phyloP scores from a whole-genome alignment of 2,329 filamentous ascomycete species.

The Paracoccidioides brasiliensis region DNA sequence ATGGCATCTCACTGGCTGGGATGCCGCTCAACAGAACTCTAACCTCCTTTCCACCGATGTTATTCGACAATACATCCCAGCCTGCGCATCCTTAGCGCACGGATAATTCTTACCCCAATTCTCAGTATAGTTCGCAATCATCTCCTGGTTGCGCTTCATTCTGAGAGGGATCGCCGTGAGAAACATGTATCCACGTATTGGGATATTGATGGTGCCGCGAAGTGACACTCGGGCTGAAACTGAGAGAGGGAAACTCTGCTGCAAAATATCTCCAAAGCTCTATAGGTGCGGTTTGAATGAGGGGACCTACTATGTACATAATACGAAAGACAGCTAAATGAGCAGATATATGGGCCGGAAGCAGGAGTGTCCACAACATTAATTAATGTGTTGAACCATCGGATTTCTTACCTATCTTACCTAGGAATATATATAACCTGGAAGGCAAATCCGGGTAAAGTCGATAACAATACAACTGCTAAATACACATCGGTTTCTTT shows the following conservation, averaged over 20 bases:
- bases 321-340: too few species aligned
- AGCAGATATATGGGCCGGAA: too few species aligned
- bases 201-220: background rate
- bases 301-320: too few species aligned
- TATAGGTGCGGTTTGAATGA: too few species aligned
- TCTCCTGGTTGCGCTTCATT: background rate
- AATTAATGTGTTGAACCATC: too few species aligned
- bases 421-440: too few species aligned
- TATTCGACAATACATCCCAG: background rate
- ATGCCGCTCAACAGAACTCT: background rate
- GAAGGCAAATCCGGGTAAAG: too few species aligned
- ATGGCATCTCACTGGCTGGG: background rate
- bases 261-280: background rate
- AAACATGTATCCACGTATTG: background rate
- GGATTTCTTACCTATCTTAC: too few species aligned
- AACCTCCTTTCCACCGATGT: background rate
- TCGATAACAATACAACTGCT: too few species aligned
- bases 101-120: background rate
- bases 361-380: too few species aligned
- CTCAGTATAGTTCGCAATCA: background rate
- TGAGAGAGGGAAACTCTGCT: background rate
- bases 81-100: background rate
- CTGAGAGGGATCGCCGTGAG: background rate
- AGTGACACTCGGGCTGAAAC: background rate
- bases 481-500: too few species aligned